These are phyloP conservation scores for Pelargonium fulgidum DNA, from an alignment of 441 rosid species.

Conservation along the genomic window DNA sequence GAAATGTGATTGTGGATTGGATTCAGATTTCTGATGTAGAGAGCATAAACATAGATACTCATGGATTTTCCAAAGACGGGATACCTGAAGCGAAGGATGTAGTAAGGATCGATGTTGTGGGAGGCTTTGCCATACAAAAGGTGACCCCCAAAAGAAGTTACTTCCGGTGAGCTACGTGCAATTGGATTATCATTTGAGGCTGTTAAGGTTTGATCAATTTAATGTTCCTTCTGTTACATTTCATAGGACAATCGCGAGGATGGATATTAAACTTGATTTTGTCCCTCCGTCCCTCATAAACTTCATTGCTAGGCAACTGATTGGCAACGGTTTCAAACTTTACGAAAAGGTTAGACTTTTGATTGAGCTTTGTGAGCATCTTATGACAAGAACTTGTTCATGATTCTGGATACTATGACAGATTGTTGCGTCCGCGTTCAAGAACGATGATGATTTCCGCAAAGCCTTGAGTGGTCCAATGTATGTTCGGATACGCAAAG, in stretches of 20 bases:
- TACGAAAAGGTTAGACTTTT: constrained; percentile 59
- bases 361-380: too few relatives aligned
- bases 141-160: constrained; percentile 67
- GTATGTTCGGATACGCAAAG: constrained; percentile 47
- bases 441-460: constrained; percentile 48
- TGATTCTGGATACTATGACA: constrained; percentile 26
- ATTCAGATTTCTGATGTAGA: constrained; percentile 62
- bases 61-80: constrained; percentile 46
- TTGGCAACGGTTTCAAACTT: constrained; percentile 79
- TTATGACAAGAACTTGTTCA: too few relatives aligned
- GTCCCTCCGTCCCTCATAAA: constrained; percentile 83
- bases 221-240: constrained; percentile 10
- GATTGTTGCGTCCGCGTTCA: constrained; percentile 57
- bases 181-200: neutral
- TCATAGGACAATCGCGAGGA: constrained; percentile 63
- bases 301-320: constrained; percentile 79
- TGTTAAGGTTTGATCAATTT: neutral
- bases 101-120: constrained; percentile 70
- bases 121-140: constrained; percentile 88
- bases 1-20: constrained; percentile 12
- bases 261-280: constrained; percentile 82
- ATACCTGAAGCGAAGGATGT: constrained; percentile 60
- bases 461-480: constrained; percentile 56
- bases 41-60: constrained; percentile 45
- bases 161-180: constrained; percentile 47